phyloP scores from a whole-genome alignment of 192 early-diverging fungal species.

The Phlyctochytrium bullatum region DNA sequence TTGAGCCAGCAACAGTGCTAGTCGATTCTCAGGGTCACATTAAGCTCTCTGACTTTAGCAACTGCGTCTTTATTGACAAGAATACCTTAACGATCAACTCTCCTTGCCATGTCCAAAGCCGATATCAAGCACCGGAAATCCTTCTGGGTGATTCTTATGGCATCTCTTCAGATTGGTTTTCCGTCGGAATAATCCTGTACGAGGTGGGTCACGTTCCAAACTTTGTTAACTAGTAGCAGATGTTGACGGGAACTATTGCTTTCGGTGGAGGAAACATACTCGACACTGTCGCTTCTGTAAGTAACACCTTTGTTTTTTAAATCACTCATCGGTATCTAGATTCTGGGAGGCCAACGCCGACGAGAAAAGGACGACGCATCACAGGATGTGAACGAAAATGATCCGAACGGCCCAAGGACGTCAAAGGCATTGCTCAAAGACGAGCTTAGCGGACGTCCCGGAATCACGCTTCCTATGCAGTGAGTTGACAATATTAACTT shows the following conservation, averaged over 20 bases:
- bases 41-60: slow-evolving; percentile 42
- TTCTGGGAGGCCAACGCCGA: background rate
- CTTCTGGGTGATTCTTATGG: slow-evolving; percentile 18
- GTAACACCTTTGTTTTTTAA: background rate
- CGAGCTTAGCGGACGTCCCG: background rate
- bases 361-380: background rate
- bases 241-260: slow-evolving; percentile 19
- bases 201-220: slow-evolving; percentile 10
- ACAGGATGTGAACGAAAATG: no score
- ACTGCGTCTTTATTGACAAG: background rate
- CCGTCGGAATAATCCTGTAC: slow-evolving; percentile 15
- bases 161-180: slow-evolving; percentile 13
- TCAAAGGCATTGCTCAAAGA: background rate
- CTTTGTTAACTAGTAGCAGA: no score
- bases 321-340: background rate
- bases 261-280: slow-evolving; percentile 26
- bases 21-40: slow-evolving; percentile 71
- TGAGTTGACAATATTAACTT: background rate
- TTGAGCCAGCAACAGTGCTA: slow-evolving; percentile 60
- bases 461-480: background rate
- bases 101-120: slow-evolving; percentile 4
- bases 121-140: slow-evolving; percentile 22
- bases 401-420: no score
- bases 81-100: slow-evolving; percentile 2
- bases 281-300: slow-evolving; percentile 18